phyloP scores from a whole-genome alignment of 805 yeast species.

The Ogataea saltuana region DNA sequence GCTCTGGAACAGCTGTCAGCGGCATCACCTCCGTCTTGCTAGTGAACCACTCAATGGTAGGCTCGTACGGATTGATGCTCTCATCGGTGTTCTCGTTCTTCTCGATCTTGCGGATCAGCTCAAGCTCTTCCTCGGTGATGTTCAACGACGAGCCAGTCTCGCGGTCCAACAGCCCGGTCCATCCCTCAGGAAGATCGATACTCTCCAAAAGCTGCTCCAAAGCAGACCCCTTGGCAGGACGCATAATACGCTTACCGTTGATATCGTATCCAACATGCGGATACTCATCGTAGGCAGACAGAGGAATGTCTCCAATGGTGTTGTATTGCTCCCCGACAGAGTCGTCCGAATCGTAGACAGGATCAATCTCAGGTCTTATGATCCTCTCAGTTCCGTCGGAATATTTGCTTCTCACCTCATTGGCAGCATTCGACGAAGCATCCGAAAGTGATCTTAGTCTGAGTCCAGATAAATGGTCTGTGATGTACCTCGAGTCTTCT shows the following conservation, averaged over 20 bases:
- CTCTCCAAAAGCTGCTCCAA: conserved; percentile 84
- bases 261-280: conserved; percentile 97
- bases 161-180: conserved; percentile 95
- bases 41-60: conserved; percentile 94
- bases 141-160: conserved; percentile 85
- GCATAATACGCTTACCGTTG: conserved; percentile 96
- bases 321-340: conserved; percentile 77
- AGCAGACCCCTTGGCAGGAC: conserved; percentile 97
- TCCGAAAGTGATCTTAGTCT: conserved; percentile 52
- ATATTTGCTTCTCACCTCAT: conserved; percentile 47
- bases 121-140: conserved; percentile 82
- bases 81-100: conserved; percentile 83
- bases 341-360: conserved; percentile 94
- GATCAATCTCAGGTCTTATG: conserved; percentile 86
- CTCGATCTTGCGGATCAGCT: conserved; percentile 82
- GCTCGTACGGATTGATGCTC: conserved; percentile 82
- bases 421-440: conserved; percentile 34
- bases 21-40: conserved; percentile 86
- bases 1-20: conserved; percentile 90
- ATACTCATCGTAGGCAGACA: conserved; percentile 92
- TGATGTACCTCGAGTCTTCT: conserved; percentile 49
- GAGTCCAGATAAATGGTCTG: conserved; percentile 56
- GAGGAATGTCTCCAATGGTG: conserved; percentile 91
- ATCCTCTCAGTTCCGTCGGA: conserved; percentile 82
- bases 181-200: conserved; percentile 95